phyloP scores from a whole-genome alignment of 768 basidiomycete genomes.

The Suillus clintonianus region DNA sequence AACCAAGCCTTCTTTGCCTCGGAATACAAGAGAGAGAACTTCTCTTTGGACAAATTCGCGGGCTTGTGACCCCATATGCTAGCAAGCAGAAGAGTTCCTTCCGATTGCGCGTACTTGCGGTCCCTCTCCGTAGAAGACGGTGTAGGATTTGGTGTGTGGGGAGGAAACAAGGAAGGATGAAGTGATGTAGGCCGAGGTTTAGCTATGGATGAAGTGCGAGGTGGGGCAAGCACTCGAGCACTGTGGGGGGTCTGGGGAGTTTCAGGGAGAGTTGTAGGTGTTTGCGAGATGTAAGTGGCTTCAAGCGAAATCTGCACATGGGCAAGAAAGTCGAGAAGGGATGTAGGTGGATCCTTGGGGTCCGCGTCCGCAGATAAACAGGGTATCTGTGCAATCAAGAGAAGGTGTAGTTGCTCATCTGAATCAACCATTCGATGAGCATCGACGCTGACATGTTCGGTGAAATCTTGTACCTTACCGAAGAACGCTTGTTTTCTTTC shows the following conservation, averaged over 20 bases:
- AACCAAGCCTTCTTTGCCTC: conserved; percentile 64
- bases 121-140: conserved; percentile 75
- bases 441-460: conserved; percentile 13
- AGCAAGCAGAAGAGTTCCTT: conserved; percentile 73
- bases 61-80: conserved; percentile 73
- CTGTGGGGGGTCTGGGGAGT: conserved; percentile 30
- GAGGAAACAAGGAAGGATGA: conserved; percentile 76
- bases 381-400: conserved; percentile 42
- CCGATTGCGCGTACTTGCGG: conserved; percentile 72
- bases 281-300: conserved; percentile 73
- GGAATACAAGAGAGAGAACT: conserved; percentile 69
- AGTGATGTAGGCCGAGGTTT: conserved; percentile 36
- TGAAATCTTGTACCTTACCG: conserved; percentile 47
- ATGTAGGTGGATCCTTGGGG: conserved; percentile 32
- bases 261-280: conserved; percentile 37
- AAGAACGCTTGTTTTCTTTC: conserved; percentile 75
- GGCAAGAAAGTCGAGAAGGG: conserved; percentile 59
- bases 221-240: conserved; percentile 44
- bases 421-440: conserved; percentile 17
- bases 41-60: conserved; percentile 48
- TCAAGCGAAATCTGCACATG: conserved; percentile 80
- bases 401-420: conserved; percentile 59
- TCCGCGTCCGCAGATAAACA: conserved; percentile 33
- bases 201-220: conserved; percentile 53
- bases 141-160: conserved; percentile 81